Evolutionary conservation across 2,329 filamentous ascomycete genomes (phyloP), one percentile per base, ranked within the genome.

Genomic region (Botrytis pseudocinerea): DNA sequence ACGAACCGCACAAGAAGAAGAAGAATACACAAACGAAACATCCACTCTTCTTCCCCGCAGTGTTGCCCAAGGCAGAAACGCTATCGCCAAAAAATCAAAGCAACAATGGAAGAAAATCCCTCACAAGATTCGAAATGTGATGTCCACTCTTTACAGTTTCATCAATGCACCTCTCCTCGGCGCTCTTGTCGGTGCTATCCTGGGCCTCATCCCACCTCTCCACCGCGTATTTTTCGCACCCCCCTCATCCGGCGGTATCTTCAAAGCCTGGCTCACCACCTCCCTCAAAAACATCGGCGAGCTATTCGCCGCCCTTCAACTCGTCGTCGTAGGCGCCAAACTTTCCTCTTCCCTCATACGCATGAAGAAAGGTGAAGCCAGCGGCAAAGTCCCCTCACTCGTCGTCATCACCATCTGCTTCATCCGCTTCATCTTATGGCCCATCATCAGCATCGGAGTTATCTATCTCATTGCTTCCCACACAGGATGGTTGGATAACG

Each of bases 291-390:
- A 89, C 73, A 84, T 92, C 35, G 90, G 90, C 5, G 84, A 85
- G 0, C 83, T 92, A 1, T 92, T 92, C 78, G 89, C 90, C 0
- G 85, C 88, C 0, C 82, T 91, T 38, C 91, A 91, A 59, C 87
- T 92, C 25, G 85, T 92, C 35, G 85, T 92, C 0, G 89, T 91
- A 0, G 90, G 91, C 1, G 87, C 90, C 28, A 90, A 90, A 75
- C 84, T 92, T 0, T 88, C 86, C 73, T 85, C 85, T 38, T 85
- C 86, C 22, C 82, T 89, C 76, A 78, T 83, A 71, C 82, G 82
- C 73, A 84, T 85, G 79, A 85, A 84, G 76, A 70, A 46, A 18
- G 66, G 65, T 0, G 80, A 82, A 46, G 81, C 83, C 61, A 78
- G 84, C 71, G 69, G 51, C 0, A 77, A 78, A 2, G 81, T 89